These are phyloP conservation scores for Bremia lactucae DNA, from an alignment of 352 stramenopile species.

Conservation along the genomic window DNA sequence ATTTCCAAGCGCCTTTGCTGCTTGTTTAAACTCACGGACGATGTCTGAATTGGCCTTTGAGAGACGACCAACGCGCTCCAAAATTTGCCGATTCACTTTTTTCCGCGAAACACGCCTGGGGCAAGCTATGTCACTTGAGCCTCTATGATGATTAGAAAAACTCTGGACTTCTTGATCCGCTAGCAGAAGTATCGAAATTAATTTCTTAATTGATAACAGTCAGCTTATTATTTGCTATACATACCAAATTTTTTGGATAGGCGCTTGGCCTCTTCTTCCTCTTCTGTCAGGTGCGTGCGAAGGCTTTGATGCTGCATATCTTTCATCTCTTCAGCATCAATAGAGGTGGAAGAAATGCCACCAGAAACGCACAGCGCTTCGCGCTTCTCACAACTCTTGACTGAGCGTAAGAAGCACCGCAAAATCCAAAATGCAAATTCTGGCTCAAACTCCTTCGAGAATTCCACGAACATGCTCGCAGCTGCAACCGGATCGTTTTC, in stretches of 20 bases:
- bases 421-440: slow-evolving; percentile 55
- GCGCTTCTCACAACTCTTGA: slow-evolving; percentile 51
- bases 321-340: slow-evolving; percentile 12
- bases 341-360: slow-evolving; percentile 14
- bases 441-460: slow-evolving; percentile 40
- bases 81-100: slow-evolving; percentile 55
- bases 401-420: slow-evolving; percentile 30
- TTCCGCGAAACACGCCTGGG: slow-evolving; percentile 31
- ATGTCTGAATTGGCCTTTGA: slow-evolving; percentile 34
- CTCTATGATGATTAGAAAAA: slow-evolving; percentile 19
- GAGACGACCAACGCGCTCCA: slow-evolving; percentile 50
- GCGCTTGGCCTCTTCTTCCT: slow-evolving; percentile 14
- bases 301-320: slow-evolving; percentile 12
- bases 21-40: slow-evolving; percentile 53
- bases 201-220: too few relatives aligned
- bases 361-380: slow-evolving; percentile 26
- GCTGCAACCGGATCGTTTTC: slow-evolving; percentile 52
- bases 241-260: slow-evolving; percentile 32
- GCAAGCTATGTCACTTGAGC: slow-evolving; percentile 13
- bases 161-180: slow-evolving; percentile 19
- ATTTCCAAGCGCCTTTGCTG: slow-evolving; percentile 55
- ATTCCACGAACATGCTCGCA: slow-evolving; percentile 38
- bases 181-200: not conserved
- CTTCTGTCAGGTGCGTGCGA: slow-evolving; percentile 9
- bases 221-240: slow-evolving; percentile 1